Evolutionary conservation across 2,329 filamentous ascomycete genomes (phyloP).

Genomic region (Colletotrichum navitas): DNA sequence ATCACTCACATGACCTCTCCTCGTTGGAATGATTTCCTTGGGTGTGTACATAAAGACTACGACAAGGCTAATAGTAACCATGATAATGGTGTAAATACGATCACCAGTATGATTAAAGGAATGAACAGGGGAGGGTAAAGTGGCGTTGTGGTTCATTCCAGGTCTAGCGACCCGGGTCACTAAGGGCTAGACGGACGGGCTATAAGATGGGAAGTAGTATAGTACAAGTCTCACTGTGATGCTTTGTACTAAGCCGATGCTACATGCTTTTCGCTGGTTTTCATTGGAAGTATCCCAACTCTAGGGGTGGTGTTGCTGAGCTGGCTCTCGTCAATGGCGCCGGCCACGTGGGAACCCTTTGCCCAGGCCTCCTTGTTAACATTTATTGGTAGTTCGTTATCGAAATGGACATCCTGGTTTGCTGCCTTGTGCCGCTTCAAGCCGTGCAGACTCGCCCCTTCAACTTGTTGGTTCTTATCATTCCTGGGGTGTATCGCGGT

Average conservation of each 20-base stretch:
- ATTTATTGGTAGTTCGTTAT: neutral
- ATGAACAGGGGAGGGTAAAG: too few relatives aligned
- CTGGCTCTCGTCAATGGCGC: neutral
- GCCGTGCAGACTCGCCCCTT: neutral
- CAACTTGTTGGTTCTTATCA: neutral
- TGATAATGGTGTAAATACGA: neutral
- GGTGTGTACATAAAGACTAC: neutral
- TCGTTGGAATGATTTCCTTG: neutral
- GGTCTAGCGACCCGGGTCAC: neutral
- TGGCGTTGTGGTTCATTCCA: neutral
- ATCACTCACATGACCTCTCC: neutral
- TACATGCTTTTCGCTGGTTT: neutral
- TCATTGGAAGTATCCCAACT: neutral
- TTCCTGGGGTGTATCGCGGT: neutral
- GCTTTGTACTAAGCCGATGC: neutral
- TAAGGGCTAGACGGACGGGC: neutral
- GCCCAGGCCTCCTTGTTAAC: neutral
- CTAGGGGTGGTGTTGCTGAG: neutral
- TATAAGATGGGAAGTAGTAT: neutral
- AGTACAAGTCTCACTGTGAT: neutral
- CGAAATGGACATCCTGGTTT: neutral
- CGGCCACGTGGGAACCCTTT: neutral
- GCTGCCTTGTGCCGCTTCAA: neutral
- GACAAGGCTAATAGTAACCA: neutral
- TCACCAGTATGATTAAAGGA: neutral